Evolutionary conservation across 495 filamentous ascomycete genomes (phyloP).

Genomic region (Lasiosphaeris hirsuta): DNA sequence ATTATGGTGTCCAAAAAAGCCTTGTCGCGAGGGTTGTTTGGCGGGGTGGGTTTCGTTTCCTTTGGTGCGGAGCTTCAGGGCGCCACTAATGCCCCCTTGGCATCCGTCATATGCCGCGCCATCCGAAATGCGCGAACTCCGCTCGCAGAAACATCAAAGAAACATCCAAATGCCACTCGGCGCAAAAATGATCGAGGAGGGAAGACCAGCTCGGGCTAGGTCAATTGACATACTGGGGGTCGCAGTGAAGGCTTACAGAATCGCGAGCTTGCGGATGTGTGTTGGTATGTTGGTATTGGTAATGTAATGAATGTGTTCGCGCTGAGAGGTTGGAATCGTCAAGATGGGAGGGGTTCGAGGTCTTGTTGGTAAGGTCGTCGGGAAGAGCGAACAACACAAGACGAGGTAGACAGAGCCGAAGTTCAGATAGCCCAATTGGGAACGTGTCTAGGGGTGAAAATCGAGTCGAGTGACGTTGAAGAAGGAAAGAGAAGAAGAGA

Average conservation of each 20-base stretch:
- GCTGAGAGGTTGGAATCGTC: neutral
- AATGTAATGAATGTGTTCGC: neutral
- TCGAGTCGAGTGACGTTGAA: conserved; percentile 34
- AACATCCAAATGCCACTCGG: conserved; percentile 3
- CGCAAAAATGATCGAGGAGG: neutral
- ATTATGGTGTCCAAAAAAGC: neutral
- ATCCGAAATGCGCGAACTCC: neutral
- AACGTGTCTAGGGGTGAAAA: conserved; percentile 20
- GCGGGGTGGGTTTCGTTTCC: neutral
- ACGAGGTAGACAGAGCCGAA: conserved; percentile 18
- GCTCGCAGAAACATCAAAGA: too few species aligned
- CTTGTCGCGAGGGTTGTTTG: conserved; percentile 2
- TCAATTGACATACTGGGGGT: conserved; percentile 1
- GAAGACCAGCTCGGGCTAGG: neutral
- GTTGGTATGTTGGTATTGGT: too few species aligned
- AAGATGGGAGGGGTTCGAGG: neutral
- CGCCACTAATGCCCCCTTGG: neutral
- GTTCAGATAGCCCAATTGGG: conserved; percentile 9
- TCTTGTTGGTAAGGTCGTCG: neutral
- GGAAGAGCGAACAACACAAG: conserved; percentile 33
- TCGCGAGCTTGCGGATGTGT: neutral
- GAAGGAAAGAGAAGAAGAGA: conserved; percentile 19
- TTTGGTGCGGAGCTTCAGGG: neutral
- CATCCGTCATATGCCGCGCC: conserved; percentile 6
- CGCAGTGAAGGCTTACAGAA: conserved; percentile 6